Conservation (phyloP, 208 protist species). For the Polymyxa betae region DNA sequence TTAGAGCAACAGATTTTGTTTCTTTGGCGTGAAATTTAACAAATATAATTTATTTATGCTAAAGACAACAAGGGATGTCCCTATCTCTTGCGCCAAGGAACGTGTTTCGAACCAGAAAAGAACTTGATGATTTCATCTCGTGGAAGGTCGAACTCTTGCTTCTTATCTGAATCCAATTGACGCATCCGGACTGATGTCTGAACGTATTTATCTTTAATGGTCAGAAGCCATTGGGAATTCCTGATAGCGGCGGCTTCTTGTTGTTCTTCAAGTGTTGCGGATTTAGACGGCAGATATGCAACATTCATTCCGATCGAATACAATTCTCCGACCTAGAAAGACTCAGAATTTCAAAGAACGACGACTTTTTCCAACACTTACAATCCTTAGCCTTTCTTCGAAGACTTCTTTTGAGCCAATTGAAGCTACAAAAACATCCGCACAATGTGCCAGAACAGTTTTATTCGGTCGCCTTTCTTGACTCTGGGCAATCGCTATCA, state of each 20-base stretch:
- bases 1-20: too few relatives aligned
- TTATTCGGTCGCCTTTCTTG: not conserved
- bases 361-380: not conserved
- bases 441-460: not conserved
- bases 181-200: constrained; percentile 8
- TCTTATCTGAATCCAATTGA: constrained; percentile 15
- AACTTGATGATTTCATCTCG: constrained; percentile 39
- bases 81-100: not conserved
- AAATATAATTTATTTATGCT: not conserved
- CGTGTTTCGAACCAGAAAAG: not conserved
- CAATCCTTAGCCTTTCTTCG: not conserved
- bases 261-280: constrained; percentile 40
- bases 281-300: not conserved
- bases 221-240: constrained; percentile 28
- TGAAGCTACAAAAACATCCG: constrained; percentile 27
- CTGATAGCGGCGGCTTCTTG: not conserved
- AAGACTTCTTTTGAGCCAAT: constrained; percentile 28
- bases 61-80: not conserved
- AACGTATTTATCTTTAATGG: constrained; percentile 41
- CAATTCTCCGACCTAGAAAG: not conserved
- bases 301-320: constrained; percentile 28
- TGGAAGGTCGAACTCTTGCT: constrained; percentile 27
- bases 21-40: too few relatives aligned
- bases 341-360: not conserved
- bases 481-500: not conserved